These are phyloP conservation scores for Penicillium taxi DNA, from an alignment of 495 filamentous ascomycete species.

Conservation along the genomic window DNA sequence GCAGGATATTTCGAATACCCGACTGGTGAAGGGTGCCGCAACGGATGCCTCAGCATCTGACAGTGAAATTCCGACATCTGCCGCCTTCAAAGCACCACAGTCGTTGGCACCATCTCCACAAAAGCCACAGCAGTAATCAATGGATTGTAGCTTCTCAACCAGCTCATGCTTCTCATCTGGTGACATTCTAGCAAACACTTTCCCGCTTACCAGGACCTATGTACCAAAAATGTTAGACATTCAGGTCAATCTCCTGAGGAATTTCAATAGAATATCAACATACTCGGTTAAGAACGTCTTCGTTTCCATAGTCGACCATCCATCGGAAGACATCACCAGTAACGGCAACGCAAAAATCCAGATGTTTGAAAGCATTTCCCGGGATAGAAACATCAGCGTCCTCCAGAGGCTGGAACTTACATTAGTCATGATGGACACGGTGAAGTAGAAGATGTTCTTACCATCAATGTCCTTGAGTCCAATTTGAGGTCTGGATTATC, in stretches of 20 bases:
- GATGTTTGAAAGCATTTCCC: slow-evolving; percentile 66
- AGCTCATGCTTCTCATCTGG: slow-evolving; percentile 98
- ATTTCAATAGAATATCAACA: slow-evolving; percentile 8
- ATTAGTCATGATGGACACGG: slow-evolving; percentile 18
- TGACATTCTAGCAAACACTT: slow-evolving; percentile 97
- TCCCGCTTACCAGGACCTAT: slow-evolving; percentile 80
- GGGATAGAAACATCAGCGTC: slow-evolving; percentile 76
- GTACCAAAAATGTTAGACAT: slow-evolving; percentile 1
- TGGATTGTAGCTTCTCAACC: slow-evolving; percentile 91
- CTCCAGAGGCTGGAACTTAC: slow-evolving; percentile 51
- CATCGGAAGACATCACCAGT: slow-evolving; percentile 94
- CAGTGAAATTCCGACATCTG: slow-evolving; percentile 96
- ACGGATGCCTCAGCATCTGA: slow-evolving; percentile 98
- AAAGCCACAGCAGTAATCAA: slow-evolving; percentile 94
- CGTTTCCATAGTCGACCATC: slow-evolving; percentile 82
- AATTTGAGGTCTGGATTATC: slow-evolving; percentile 70
- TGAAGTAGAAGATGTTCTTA: slow-evolving; percentile 20
- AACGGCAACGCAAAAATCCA: slow-evolving; percentile 80
- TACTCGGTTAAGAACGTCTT: slow-evolving; percentile 64
- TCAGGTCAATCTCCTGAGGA: no score
- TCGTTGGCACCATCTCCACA: slow-evolving; percentile 98
- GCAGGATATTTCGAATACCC: slow-evolving; percentile 93
- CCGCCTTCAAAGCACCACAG: slow-evolving; percentile 93
- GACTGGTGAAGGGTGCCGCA: slow-evolving; percentile 92
- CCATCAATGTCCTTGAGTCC: slow-evolving; percentile 67